Base-by-base conservation (phyloP, 208 protist species). In the Angomonas ambiguus region DNA sequence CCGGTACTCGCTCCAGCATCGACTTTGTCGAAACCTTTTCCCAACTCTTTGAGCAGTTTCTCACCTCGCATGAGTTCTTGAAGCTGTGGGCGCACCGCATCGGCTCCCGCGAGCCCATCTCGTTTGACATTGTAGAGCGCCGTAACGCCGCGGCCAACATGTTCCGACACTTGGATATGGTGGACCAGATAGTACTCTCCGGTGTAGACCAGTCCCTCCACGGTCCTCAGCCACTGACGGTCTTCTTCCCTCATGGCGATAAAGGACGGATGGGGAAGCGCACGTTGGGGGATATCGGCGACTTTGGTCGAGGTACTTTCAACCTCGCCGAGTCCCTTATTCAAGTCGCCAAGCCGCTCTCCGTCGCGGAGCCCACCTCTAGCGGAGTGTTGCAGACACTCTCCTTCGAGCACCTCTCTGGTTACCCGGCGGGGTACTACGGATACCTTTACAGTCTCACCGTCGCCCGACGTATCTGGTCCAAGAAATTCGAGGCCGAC, bases 1-100 rank as follows among this genome's bases (percentile, higher is more conserved):
- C 94, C 27, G 94, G 94, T 45, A 97, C 94, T 0, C 88, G 93
- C 64, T 71, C 80, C 4, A 93, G 85, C 77, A 91, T 97, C 65
- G 94, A 97, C 77, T 97, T 89, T 77, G 95, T 97, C 16, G 93
- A 98, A 67, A 93, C 88, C 63, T 96, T 95, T 67, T 97, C 91
- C 25, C 93, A 97, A 77, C 83, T 97, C 1, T 95, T 97, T 58
- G 95, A 98, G 74, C 86, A 97, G 76, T 97, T 94, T 57, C 71
- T 93, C 31, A 92, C 84, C 24, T 93, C 94, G 4, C 85, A 96
- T 69, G 81, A 96, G 38, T 94, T 97, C 67, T 69, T 98, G 0
- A 79, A 85, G 57, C 68, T 87, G 11, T 97, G 96, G 85, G 91
- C 95, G 1, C 79, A 90, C 61, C 88, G 91, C 73, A 82, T 89